phyloP scores from a whole-genome alignment of 176 grass and related monocot species.

The Bothriochloa decipiens region DNA sequence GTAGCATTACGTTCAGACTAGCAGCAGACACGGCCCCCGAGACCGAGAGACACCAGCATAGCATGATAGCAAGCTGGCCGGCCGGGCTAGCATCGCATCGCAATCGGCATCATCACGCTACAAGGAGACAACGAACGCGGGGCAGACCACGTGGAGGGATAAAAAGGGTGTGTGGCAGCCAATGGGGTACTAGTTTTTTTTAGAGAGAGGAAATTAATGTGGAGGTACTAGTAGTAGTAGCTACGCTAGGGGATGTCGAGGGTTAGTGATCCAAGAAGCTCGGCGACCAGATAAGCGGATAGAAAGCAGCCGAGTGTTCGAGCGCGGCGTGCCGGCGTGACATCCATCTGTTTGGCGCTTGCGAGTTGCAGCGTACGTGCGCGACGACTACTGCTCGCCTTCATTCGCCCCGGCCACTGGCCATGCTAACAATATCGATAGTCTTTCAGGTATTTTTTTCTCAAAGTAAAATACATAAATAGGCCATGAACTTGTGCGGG shows the following conservation, averaged over 20 bases:
- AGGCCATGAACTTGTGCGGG: too few species aligned
- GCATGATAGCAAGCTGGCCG: too few species aligned
- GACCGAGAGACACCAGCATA: background rate
- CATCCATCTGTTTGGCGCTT: background rate
- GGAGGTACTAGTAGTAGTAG: background rate
- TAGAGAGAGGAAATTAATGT: too few species aligned
- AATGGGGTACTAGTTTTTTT: too few species aligned
- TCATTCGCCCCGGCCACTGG: background rate
- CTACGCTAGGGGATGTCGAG: conserved; percentile 4
- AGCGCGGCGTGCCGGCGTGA: background rate
- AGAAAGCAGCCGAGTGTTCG: conserved; percentile 9
- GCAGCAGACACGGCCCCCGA: background rate
- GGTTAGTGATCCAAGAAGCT: conserved; percentile 28
- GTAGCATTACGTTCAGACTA: background rate
- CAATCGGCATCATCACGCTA: background rate
- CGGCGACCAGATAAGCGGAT: conserved; percentile 6
- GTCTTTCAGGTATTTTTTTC: too few species aligned
- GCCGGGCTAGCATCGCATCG: background rate
- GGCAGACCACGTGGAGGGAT: background rate
- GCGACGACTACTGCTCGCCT: background rate
- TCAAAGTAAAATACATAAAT: too few species aligned
- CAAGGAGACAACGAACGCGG: background rate
- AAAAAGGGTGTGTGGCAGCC: too few species aligned
- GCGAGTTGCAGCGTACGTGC: background rate
- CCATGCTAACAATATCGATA: too few species aligned